Conservation (phyloP, 352 stramenopile species). For the Pythium apleroticum region DNA sequence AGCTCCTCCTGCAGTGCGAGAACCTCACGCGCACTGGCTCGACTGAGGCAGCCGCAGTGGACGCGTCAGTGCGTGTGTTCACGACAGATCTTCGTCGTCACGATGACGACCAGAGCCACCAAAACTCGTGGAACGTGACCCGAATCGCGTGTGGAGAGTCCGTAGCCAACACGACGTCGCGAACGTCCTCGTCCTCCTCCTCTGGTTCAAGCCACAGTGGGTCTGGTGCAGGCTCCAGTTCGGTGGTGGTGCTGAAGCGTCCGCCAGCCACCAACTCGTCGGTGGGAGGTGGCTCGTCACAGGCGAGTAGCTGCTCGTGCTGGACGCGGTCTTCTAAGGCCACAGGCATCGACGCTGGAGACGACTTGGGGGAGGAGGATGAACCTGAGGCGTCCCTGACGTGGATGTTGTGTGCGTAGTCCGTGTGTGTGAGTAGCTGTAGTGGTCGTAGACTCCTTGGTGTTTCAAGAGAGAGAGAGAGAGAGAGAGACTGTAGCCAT, state of each 20-base stretch:
- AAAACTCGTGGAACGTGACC: slow-evolving; percentile 16
- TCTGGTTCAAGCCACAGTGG: background rate
- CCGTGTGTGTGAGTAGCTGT: background rate
- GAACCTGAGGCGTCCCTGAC: background rate
- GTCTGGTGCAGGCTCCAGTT: background rate
- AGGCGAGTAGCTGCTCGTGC: slow-evolving; percentile 11
- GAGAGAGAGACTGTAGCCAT: slow-evolving; percentile 1
- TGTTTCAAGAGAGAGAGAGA: too few species aligned
- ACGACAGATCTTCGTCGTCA: slow-evolving; percentile 10
- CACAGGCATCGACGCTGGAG: background rate
- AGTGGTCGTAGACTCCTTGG: background rate
- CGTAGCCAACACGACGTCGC: background rate
- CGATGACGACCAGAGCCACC: background rate
- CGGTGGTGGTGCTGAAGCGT: background rate
- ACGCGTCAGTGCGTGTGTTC: slow-evolving; percentile 12
- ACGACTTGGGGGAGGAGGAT: background rate
- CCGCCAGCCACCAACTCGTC: background rate
- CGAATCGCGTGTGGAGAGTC: background rate
- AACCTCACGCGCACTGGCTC: background rate
- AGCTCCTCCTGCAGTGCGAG: slow-evolving; percentile 15
- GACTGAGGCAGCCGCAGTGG: background rate
- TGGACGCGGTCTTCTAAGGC: slow-evolving; percentile 5
- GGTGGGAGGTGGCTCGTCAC: background rate
- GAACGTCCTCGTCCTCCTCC: too few species aligned
- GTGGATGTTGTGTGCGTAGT: slow-evolving; percentile 19